These are phyloP conservation scores for Curvularia hawaiiensis DNA, from an alignment of 2,329 filamentous ascomycete species.

Conservation along the genomic window DNA sequence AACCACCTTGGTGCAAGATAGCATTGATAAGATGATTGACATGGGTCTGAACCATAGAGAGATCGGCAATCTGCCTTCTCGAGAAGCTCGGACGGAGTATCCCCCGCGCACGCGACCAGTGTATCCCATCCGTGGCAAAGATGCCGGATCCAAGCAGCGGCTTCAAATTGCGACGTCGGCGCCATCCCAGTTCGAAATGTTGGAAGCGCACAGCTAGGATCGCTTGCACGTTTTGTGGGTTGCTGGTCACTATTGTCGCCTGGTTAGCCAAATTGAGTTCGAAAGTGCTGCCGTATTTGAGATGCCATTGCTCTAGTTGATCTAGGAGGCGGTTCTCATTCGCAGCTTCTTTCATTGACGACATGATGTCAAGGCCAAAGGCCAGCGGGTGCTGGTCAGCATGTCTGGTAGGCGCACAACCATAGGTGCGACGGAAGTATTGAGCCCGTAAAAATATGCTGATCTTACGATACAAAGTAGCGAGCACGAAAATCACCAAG, in stretches of 20 bases:
- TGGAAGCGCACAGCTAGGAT: constrained; percentile 29
- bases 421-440: no score
- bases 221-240: constrained; percentile 30
- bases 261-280: neutral
- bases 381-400: no score
- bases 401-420: no score
- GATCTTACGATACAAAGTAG: no score
- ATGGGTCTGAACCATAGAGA: no score
- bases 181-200: constrained; percentile 27
- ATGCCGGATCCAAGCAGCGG: constrained; percentile 31
- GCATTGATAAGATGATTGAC: constrained; percentile 25
- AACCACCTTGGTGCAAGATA: constrained; percentile 25
- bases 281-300: neutral
- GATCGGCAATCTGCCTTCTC: constrained; percentile 25
- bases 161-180: constrained; percentile 18
- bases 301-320: neutral
- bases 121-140: constrained; percentile 31
- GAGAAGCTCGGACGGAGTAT: constrained; percentile 31
- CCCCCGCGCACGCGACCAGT: constrained; percentile 17
- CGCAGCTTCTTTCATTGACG: neutral
- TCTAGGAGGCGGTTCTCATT: neutral
- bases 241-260: neutral
- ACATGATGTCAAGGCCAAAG: no score
- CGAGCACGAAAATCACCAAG: no score
- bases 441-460: no score